These are phyloP conservation scores for Wakefieldia striispora DNA, from an alignment of 768 basidiomycete genomes.

Conservation along the genomic window DNA sequence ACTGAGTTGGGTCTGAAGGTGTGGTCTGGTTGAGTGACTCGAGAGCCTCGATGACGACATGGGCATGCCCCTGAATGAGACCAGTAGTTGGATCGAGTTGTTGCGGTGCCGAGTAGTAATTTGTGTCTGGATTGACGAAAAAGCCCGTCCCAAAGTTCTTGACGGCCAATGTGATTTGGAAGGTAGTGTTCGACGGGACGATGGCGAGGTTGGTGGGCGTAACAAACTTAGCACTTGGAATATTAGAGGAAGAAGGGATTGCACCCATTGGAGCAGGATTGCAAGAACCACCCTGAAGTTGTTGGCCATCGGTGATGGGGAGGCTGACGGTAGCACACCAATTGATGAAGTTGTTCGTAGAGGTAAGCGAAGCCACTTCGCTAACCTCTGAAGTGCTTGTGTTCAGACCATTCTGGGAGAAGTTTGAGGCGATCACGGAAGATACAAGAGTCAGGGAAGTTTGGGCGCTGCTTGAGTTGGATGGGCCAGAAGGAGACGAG, in stretches of 20 bases:
- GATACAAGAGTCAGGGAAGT: conserved; percentile 40
- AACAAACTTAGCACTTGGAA: conserved; percentile 56
- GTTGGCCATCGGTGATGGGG: conserved; percentile 62
- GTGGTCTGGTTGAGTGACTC: conserved; percentile 45
- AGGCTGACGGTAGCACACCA: conserved; percentile 50
- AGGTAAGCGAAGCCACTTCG: conserved; percentile 56
- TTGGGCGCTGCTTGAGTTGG: conserved; percentile 22
- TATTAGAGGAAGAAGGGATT: conserved; percentile 47
- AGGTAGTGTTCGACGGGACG: conserved; percentile 44
- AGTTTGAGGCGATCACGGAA: conserved; percentile 53
- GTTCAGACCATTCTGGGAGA: conserved; percentile 49
- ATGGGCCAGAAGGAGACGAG: conserved; percentile 9
- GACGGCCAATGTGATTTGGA: conserved; percentile 53
- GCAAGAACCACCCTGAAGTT: conserved; percentile 51
- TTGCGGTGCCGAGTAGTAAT: conserved; percentile 57
- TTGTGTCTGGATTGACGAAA: conserved; percentile 54
- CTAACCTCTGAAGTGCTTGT: conserved; percentile 34
- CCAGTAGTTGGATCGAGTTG: conserved; percentile 44
- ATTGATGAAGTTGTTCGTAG: conserved; percentile 76
- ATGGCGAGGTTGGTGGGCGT: conserved; percentile 44
- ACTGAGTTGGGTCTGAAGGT: conserved; percentile 47
- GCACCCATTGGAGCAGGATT: conserved; percentile 63
- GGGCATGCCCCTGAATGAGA: conserved; percentile 57
- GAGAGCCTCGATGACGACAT: conserved; percentile 59
- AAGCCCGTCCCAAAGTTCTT: conserved; percentile 47